phyloP scores from a whole-genome alignment of 495 filamentous ascomycete species.

The Aspergillus kassunensis region DNA sequence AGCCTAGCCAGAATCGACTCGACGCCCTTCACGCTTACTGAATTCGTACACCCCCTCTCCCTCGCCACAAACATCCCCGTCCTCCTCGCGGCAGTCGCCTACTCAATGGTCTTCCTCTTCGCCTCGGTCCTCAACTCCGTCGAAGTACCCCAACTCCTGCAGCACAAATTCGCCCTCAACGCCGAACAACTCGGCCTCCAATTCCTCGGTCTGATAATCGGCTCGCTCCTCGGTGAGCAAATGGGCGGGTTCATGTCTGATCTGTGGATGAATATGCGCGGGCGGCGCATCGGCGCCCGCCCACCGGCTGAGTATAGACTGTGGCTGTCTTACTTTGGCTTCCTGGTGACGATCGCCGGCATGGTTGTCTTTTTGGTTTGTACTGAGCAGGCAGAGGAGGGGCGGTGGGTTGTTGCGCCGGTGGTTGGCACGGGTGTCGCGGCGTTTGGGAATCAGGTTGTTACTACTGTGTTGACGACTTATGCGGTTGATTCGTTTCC shows the following conservation, averaged over 20 bases:
- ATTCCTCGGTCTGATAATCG: conserved; percentile 51
- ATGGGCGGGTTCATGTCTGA: conserved; percentile 50
- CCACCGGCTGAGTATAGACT: conserved; percentile 45
- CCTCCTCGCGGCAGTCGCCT: conserved; percentile 45
- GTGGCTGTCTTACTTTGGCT: conserved; percentile 52
- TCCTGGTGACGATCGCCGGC: conserved; percentile 43
- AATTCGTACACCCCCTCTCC: conserved; percentile 47
- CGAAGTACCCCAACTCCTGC: conserved; percentile 51
- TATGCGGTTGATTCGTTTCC: conserved; percentile 55
- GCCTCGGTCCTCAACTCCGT: conserved; percentile 46
- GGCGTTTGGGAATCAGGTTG: conserved; percentile 52
- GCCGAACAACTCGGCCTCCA: conserved; percentile 52
- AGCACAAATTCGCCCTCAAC: conserved; percentile 48
- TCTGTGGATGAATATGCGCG: conserved; percentile 45
- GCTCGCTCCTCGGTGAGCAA: conserved; percentile 53
- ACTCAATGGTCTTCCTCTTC: conserved; percentile 52
- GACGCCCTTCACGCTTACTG: conserved; percentile 36
- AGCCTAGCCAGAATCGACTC: conserved; percentile 47
- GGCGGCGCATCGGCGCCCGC: conserved; percentile 26
- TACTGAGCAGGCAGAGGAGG: conserved; percentile 34
- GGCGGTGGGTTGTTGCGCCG: conserved; percentile 45
- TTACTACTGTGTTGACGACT: conserved; percentile 54
- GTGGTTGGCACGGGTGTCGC: conserved; percentile 50
- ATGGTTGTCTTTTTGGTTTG: conserved; percentile 49
- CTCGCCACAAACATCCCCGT: conserved; percentile 37